Evolutionary conservation across 2,329 filamentous ascomycete species (phyloP), one percentile per base, ranked within the genome.

Genomic region (Sclerotinia trifoliorum): DNA sequence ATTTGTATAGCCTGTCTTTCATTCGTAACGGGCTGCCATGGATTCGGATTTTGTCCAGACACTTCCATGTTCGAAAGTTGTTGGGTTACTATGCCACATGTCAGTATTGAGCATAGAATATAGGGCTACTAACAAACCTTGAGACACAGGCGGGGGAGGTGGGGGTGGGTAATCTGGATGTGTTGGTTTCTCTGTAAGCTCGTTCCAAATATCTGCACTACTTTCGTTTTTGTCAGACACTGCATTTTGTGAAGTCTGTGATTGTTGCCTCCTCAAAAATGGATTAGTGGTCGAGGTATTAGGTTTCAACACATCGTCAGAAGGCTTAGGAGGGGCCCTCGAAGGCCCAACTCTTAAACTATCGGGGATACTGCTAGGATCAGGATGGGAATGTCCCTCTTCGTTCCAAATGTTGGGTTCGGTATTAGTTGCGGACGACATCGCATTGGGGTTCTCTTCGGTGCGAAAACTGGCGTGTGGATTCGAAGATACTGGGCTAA

Each of bases 1-100:
- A 69, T 68, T 35, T 73, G 71, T 62, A 72, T 68, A 26, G 66
- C 49, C 52, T 70, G 63, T 63, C 74, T 71, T 24, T 70, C 68
- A 44, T 73, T 67, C 21, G 72, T 57, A 44, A 69, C 69, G 35
- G 76, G 73, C 57, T 77, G 74, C 76, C 76, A 78, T 51, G 76
- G 76, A 70, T 78, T 78, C 48, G 74, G 71, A 35, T 54, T 74
- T 32, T 73, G 69, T 54, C 74, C 73, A 21, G 69, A 70, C 13
- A 76, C 58, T 2, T 74, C 73, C 10, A 75, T 70, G 5, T 72
- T 72, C 2, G 72, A 69, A 42, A 77, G 71, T 66, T 77, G 66
- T 39, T 74, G 65, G 4, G 71, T 54, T 48, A 72, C 70, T 56
- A 66, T 67, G 10, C 62, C 35, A 54, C 10, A 51, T 29, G 54